Base-by-base conservation (phyloP, 148 eudicot species). In the Pharnaceum exiguum region DNA sequence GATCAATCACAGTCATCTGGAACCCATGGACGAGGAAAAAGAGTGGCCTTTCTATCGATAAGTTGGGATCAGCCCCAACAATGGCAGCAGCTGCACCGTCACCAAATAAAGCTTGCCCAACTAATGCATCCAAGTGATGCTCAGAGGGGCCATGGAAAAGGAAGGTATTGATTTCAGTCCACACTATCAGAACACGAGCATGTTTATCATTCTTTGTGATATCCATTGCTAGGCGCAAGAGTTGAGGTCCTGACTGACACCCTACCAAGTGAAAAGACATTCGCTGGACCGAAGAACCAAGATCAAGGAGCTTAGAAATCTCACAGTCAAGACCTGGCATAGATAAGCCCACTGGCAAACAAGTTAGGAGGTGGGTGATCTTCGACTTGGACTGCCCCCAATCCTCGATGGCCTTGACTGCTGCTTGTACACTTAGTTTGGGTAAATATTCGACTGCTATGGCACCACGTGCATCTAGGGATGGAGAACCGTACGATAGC, bases 51-150 rank as follows among this genome's bases (percentile, higher is more conserved):
- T 48, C 52, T 0, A 24, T 2, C 7, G 52, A 48, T 3, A 11
- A 10, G 52, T 24, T 5, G 0, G 32, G 52, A 4, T 48, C 52
- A 24, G 52, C 16, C 4, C 52, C 52, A 10, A 48, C 52, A 11
- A 48, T 48, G 16, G 26, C 52, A 10, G 52, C 52, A 10, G 52
- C 52, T 48, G 52, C 52, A 11, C 31, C 52, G 18, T 48, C 52
- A 6, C 52, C 52, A 25, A 48, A 48, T 23, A 48, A 48, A 15
- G 52, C 52, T 11, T 48, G 52, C 1, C 52, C 52, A 0, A 48
- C 32, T 23, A 48, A 3, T 2, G 52, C 1, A 5, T 48, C 52
- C 3, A 48, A 5, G 29, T 48, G 52, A 13, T 24, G 17, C 5
- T 27, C 32, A 17, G 15, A 16, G 4, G 52, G 52, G 4, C 52